Evolutionary conservation across 352 stramenopile genomes (phyloP).

Genomic region (Pythium aquatile): DNA sequence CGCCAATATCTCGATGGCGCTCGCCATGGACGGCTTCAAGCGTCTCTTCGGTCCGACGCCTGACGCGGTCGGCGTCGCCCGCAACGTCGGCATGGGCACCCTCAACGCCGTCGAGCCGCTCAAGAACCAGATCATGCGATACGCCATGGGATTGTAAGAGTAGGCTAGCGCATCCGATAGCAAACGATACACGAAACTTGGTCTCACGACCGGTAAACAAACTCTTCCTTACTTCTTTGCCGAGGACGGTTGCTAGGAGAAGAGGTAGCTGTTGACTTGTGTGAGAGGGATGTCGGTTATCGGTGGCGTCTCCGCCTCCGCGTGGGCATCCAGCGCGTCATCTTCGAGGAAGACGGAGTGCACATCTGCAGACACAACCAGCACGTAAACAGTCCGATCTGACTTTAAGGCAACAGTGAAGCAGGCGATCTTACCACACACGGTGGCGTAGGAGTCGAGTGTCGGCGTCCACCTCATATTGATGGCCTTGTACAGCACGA

Average conservation of each 20-base stretch:
- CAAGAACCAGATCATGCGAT: slow-evolving; percentile 90
- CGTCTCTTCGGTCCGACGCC: slow-evolving; percentile 77
- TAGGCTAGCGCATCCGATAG: slow-evolving; percentile 2
- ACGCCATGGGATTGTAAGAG: slow-evolving; percentile 82
- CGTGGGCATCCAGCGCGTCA: slow-evolving; percentile 39
- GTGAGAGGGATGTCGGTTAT: slow-evolving; percentile 81
- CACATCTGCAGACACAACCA: slow-evolving; percentile 32
- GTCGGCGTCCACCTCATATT: slow-evolving; percentile 75
- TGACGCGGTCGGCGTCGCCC: slow-evolving; percentile 65
- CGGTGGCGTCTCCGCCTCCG: slow-evolving; percentile 57
- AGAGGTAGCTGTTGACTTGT: slow-evolving; percentile 64
- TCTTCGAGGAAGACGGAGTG: slow-evolving; percentile 60
- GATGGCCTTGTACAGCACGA: slow-evolving; percentile 81
- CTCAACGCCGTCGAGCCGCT: slow-evolving; percentile 85
- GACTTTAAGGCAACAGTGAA: not conserved
- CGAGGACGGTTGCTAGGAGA: slow-evolving; percentile 18
- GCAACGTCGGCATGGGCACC: slow-evolving; percentile 85
- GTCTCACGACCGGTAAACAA: not conserved
- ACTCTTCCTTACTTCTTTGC: not conserved
- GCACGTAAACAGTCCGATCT: not conserved
- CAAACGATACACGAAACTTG: slow-evolving; percentile 20
- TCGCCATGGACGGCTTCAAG: slow-evolving; percentile 90
- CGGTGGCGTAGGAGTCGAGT: slow-evolving; percentile 76
- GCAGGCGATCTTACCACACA: slow-evolving; percentile 36
- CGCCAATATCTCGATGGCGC: slow-evolving; percentile 77